Percentiles rank a stretch among this genome's conserved stretches.
These are phyloP conservation scores for Wickerhamomyces silvicola DNA, from an alignment of 805 yeast species.

Conservation along the genomic window DNA sequence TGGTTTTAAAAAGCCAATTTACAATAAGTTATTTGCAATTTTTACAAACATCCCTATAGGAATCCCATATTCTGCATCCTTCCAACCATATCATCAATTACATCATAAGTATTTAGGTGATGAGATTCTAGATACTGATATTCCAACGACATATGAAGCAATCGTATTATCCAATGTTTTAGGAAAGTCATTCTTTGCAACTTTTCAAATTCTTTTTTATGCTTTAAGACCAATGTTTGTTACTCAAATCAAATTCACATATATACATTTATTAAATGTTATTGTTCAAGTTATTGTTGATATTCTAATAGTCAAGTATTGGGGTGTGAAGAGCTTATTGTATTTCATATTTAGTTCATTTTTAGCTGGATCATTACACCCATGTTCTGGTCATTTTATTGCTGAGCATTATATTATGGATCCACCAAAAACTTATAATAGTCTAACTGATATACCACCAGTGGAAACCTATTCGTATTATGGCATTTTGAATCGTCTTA, in stretches of 20 bases:
- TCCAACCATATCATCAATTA: conserved; percentile 81
- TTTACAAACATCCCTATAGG: conserved; percentile 83
- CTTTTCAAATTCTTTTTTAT: conserved; percentile 82
- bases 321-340: conserved; percentile 58
- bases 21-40: conserved; percentile 72
- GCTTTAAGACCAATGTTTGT: conserved; percentile 88
- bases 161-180: conserved; percentile 63
- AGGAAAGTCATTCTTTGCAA: conserved; percentile 87
- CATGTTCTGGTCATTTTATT: conserved; percentile 91
- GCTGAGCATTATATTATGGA: conserved; percentile 86
- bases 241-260: conserved; percentile 67
- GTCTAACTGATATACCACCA: conserved; percentile 40
- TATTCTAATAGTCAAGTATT: conserved; percentile 43
- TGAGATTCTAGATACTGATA: conserved; percentile 74
- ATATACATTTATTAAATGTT: conserved; percentile 64
- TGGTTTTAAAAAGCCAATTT: conserved; percentile 70
- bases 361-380: conserved; percentile 87
- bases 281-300: conserved; percentile 55
- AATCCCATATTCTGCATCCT: conserved; percentile 81
- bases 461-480: conserved; percentile 85
- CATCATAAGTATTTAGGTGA: conserved; percentile 92
- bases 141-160: conserved; percentile 80
- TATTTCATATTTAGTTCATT: conserved; percentile 75
- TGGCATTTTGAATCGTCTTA: conserved; percentile 67
- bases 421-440: conserved; percentile 35